Evolutionary conservation across 345 rosid species (phyloP), one percentile per base, ranked within the genome.

Genomic region (Bruguiera sexangula): DNA sequence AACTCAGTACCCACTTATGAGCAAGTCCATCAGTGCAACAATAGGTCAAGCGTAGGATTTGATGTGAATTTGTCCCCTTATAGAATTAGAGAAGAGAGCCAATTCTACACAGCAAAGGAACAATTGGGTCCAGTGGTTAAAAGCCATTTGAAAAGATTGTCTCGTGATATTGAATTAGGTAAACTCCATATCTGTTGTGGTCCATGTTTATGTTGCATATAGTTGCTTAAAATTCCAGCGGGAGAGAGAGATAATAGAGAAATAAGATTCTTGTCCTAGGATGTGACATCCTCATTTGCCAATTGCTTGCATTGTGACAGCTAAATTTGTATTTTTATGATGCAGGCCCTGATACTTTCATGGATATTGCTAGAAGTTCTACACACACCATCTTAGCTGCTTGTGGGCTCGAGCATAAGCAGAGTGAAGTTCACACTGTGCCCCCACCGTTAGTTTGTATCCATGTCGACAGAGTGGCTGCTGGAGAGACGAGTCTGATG

Each of bases 341-440:
- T 76, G 82, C 88, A 94, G 97, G 84, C 73, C 80, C 79, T 46
- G 70, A 79, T 63, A 83, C 84, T 6, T 70, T 83, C 62, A 86
- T 85, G 53, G 95, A 89, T 76, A 85, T 94, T 62, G 86, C 84
- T 16, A 85, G 83, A 72, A 79, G 93, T 76, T 89, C 96, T 3
- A 84, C 83, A 13, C 95, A 91, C 76, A 87, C 95, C 30, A 74
- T 91, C 69, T 74, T 94, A 76, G 96, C 97, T 61, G 90, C 93
- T 24, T 91, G 98, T 72, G 97, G 96, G 52, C 84, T 85, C 2
- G 95, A 91, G 56, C 96, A 88, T 61, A 76, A 76, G 80, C 82
- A 85, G 70, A 84, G 82, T 10, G 91, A 92, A 83, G 90, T 81
- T 68, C 87, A 81, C 21, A 19, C 67, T 9, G 79, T 86, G 71